Evolutionary conservation across 495 filamentous ascomycete genomes (phyloP).

Genomic region (Bacidia rubella): DNA sequence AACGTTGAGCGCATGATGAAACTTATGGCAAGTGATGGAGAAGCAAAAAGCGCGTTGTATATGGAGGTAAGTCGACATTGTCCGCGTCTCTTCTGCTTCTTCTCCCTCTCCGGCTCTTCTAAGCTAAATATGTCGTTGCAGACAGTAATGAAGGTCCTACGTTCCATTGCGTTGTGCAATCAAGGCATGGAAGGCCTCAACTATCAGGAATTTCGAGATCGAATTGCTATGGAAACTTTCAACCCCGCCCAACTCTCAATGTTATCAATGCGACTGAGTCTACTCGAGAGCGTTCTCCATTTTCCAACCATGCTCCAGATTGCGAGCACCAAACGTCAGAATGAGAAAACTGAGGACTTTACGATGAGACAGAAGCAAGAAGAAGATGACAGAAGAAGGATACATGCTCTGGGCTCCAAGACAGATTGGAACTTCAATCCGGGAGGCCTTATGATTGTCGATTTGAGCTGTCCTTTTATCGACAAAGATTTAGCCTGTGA

Average conservation of each 20-base stretch:
- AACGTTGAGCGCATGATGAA: conserved; percentile 51
- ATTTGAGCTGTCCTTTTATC: conserved; percentile 61
- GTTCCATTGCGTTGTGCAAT: conserved; percentile 40
- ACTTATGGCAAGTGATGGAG: conserved; percentile 49
- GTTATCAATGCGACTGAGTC: conserved; percentile 27
- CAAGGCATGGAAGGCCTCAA: conserved; percentile 32
- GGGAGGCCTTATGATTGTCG: conserved; percentile 55
- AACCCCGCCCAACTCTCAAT: conserved; percentile 21
- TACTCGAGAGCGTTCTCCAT: conserved; percentile 32
- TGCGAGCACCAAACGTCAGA: background rate
- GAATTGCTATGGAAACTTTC: conserved; percentile 17
- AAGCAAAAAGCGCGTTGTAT: conserved; percentile 43
- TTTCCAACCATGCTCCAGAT: conserved; percentile 4
- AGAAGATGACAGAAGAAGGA: background rate
- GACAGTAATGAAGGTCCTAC: conserved; percentile 34
- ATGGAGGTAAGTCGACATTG: conserved; percentile 30
- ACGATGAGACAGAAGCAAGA: background rate
- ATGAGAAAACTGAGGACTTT: too few relatives aligned
- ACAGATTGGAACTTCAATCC: conserved; percentile 24
- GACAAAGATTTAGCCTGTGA: conserved; percentile 50
- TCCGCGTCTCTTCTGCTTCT: conserved; percentile 22
- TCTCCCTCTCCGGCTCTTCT: background rate
- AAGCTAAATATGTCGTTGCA: conserved; percentile 9
- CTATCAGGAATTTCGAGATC: conserved; percentile 36
- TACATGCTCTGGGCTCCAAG: background rate